Evolutionary conservation across 257 asterid species (phyloP), one percentile per base, ranked within the genome.

Genomic region (Plantago ovata): DNA sequence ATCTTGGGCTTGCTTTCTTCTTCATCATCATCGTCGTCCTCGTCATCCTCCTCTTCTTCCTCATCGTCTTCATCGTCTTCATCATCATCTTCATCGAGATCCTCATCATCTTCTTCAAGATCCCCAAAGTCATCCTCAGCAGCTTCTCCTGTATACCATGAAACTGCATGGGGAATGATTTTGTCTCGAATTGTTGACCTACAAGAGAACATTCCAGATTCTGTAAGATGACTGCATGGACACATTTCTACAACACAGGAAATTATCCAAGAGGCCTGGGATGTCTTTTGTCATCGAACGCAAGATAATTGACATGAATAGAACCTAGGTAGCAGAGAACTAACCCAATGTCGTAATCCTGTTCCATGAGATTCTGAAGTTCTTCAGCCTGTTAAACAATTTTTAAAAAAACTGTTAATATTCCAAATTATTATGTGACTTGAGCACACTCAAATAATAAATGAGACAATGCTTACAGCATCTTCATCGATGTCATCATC

Each of bases 101-200:
- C 40, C 19, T 64, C 76, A 0, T 80, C 95, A 16, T 84, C 94
- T 3, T 72, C 92, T 4, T 71, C 85, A 20, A 75, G 24, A 47
- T 78, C 87, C 0, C 60, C 84, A 59, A 75, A 79, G 38, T 89
- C 87, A 15, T 71, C 87, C 53, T 77, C 74, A 24, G 71, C 85
- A 55, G 95, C 94, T 62, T 86, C 97, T 14, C 97, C 95, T 1
- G 97, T 89, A 72, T 78, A 89, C 97, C 97, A 89, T 55, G 94
- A 86, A 10, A 89, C 95, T 0, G 95, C 97, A 82, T 81, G 92
- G 38, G 97, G 93, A 58, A 89, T 89, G 41, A 86, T 84, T 72
- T 86, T 82, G 60, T 89, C 95, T 11, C 97, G 83, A 42, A 89
- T 82, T 0, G 97, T 82, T 38, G 95, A 84, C 53, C 95, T 89